These are phyloP conservation scores for Rhododendron ovatum DNA, from an alignment of 148 eudicot species.

Conservation along the genomic window DNA sequence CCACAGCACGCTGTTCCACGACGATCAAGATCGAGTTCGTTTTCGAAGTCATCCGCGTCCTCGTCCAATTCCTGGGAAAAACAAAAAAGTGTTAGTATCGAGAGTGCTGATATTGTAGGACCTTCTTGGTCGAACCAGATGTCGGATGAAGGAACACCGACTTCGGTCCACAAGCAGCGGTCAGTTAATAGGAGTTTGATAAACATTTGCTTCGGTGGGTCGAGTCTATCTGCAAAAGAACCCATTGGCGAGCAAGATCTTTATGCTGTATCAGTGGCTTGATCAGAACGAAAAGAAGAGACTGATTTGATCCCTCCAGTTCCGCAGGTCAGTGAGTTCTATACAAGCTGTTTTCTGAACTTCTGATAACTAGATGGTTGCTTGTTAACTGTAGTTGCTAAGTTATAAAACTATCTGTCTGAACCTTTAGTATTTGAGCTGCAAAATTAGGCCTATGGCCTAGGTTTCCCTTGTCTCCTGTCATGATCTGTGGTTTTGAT, in stretches of 20 bases:
- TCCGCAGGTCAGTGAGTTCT: neutral
- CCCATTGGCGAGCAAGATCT: constrained; percentile 15
- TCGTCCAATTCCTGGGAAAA: constrained; percentile 48
- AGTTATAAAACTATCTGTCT: neutral
- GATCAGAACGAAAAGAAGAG: neutral
- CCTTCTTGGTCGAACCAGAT: constrained; percentile 30
- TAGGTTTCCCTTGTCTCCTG: neutral
- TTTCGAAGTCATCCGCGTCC: constrained; percentile 56
- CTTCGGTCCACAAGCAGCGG: constrained; percentile 25
- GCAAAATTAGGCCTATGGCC: neutral
- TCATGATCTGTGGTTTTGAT: neutral
- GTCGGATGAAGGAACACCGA: constrained; percentile 18
- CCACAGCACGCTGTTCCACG: constrained; percentile 28
- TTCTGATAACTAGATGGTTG: neutral
- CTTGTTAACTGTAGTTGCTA: neutral
- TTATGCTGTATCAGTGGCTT: constrained; percentile 25
- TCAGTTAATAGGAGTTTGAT: constrained; percentile 30
- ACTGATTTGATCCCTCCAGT: neutral
- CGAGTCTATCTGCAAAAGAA: constrained; percentile 17
- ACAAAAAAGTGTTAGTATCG: constrained; percentile 37
- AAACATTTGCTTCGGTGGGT: constrained; percentile 68
- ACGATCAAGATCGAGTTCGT: constrained; percentile 53
- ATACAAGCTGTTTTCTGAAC: neutral
- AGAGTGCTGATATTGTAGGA: constrained; percentile 30
- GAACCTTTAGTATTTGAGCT: neutral